Percentiles rank a stretch among this genome's conserved stretches.
Conservation (phyloP, 371 early-diverging fungal genomes). For the Nematocida minor region DNA sequence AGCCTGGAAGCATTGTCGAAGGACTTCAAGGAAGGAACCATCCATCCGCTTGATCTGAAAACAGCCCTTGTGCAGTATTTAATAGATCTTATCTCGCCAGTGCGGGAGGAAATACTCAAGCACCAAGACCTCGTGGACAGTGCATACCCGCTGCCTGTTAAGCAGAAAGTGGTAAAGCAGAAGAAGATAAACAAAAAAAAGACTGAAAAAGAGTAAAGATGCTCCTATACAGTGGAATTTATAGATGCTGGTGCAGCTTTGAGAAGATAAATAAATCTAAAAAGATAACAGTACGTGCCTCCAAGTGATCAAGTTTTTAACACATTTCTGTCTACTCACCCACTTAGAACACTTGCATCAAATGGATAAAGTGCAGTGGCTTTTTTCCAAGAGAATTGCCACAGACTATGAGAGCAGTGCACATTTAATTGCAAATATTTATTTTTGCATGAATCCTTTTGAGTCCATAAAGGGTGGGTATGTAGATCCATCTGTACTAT, state of each 20-base stretch:
- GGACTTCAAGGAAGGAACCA: slow-evolving; percentile 74
- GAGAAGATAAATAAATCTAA: background rate
- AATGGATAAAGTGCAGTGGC: no score
- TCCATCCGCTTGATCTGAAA: slow-evolving; percentile 96
- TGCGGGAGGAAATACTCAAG: slow-evolving; percentile 72
- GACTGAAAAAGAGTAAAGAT: background rate
- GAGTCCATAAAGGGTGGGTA: background rate
- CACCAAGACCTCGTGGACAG: slow-evolving; percentile 61
- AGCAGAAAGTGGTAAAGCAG: background rate
- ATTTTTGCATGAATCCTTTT: slow-evolving; percentile 52
- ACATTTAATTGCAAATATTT: slow-evolving; percentile 34
- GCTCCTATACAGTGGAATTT: background rate
- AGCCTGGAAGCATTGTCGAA: slow-evolving; percentile 72
- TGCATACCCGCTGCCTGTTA: slow-evolving; percentile 66
- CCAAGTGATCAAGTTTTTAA: background rate
- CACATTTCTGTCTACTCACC: no score
- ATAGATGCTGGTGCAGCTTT: background rate
- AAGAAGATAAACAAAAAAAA: background rate
- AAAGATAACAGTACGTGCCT: background rate
- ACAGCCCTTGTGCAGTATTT: slow-evolving; percentile 74
- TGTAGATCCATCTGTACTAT: slow-evolving; percentile 2
- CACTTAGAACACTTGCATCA: no score
- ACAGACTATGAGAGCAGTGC: no score
- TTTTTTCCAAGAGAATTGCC: no score
- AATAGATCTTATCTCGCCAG: slow-evolving; percentile 79